Percentiles rank a stretch among this genome's conserved stretches.
These are phyloP conservation scores for Epichloe sibirici DNA, from an alignment of 2,329 filamentous ascomycete species.

Conservation along the genomic window DNA sequence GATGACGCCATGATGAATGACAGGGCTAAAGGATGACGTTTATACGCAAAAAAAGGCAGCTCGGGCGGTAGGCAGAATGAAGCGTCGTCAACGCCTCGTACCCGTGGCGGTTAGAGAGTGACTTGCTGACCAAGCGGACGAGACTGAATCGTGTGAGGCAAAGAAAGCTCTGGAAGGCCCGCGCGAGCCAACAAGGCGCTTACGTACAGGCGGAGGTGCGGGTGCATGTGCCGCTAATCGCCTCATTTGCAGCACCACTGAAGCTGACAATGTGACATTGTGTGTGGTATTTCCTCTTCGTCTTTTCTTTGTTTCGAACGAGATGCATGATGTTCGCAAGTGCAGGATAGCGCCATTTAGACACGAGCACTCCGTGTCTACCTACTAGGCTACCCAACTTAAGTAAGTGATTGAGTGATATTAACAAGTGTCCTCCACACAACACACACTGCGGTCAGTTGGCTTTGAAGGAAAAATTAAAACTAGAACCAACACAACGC, in stretches of 20 bases:
- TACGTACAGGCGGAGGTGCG: constrained; percentile 1
- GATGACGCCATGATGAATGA: constrained; percentile 39
- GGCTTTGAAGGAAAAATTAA: background rate
- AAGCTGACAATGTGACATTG: background rate
- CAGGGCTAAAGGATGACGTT: background rate
- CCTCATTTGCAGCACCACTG: background rate
- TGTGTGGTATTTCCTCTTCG: too few species aligned
- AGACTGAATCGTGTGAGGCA: background rate
- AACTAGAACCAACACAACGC: background rate
- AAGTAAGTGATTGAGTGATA: too few species aligned
- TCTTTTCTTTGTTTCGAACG: too few species aligned
- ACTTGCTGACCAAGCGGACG: constrained; percentile 1
- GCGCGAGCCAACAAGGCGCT: constrained; percentile 1
- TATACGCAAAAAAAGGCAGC: background rate
- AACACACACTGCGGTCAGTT: background rate
- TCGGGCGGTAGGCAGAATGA: constrained; percentile 3
- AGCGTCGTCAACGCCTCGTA: constrained; percentile 3
- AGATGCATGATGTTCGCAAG: too few species aligned
- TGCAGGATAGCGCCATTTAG: too few species aligned
- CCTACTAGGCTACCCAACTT: too few species aligned
- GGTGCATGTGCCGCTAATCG: background rate
- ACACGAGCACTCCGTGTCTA: too few species aligned
- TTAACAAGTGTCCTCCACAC: too few species aligned
- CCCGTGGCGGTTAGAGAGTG: background rate
- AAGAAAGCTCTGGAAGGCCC: constrained; percentile 7